A percentile compares a stretch with the other conserved stretches of the same genome.
Conservation (phyloP, 2,329 filamentous ascomycete genomes). For the Fusarium sp. region DNA sequence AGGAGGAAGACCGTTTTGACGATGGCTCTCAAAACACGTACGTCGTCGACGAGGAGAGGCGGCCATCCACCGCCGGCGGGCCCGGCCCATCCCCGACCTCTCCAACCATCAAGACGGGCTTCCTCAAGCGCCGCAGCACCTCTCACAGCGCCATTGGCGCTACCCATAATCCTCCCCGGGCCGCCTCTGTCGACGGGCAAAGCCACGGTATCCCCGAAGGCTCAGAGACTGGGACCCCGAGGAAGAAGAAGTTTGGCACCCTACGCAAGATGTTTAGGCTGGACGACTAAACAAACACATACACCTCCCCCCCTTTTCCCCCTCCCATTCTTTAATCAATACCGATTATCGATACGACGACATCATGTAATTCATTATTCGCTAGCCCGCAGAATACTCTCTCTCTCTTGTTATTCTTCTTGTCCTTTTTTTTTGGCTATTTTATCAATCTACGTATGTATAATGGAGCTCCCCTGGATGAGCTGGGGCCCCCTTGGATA, state of each 20-base stretch:
- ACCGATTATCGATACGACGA: not conserved
- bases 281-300: slow-evolving; percentile 52
- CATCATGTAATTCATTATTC: not conserved
- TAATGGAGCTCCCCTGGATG: not conserved
- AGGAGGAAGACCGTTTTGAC: slow-evolving; percentile 43
- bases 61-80: slow-evolving; percentile 50
- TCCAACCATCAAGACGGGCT: slow-evolving; percentile 45
- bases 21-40: slow-evolving; percentile 40
- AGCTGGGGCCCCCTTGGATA: slow-evolving; percentile 5
- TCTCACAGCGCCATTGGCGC: slow-evolving; percentile 47
- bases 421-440: not conserved
- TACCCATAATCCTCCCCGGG: slow-evolving; percentile 4
- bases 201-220: slow-evolving; percentile 13
- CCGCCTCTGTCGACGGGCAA: slow-evolving; percentile 14
- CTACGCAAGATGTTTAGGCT: slow-evolving; percentile 73
- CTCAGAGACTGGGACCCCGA: slow-evolving; percentile 37
- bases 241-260: slow-evolving; percentile 75
- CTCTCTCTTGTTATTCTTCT: slow-evolving; percentile 2
- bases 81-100: slow-evolving; percentile 38
- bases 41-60: slow-evolving; percentile 39
- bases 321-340: not conserved
- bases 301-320: not conserved
- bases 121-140: slow-evolving; percentile 51
- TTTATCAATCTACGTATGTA: not conserved
- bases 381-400: slow-evolving; percentile 8